These are phyloP conservation scores for Candida caryicola DNA, from an alignment of 805 yeast species.

Conservation along the genomic window DNA sequence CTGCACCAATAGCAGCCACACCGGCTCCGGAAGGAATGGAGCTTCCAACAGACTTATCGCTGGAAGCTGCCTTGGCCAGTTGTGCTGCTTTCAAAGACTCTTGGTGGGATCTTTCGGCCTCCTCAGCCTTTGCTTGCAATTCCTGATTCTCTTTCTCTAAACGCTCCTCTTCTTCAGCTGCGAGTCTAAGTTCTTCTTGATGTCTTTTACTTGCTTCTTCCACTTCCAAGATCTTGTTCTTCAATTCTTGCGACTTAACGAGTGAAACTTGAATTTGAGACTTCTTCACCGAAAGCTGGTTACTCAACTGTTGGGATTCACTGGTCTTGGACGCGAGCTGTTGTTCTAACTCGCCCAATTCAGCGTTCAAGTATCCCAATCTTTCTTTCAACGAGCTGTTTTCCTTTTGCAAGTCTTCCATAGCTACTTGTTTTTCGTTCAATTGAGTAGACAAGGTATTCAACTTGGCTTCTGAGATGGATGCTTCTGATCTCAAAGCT, in stretches of 20 bases:
- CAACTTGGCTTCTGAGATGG: constrained; percentile 74
- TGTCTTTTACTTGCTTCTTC: constrained; percentile 21
- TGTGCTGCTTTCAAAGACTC: not conserved
- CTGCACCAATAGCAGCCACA: constrained; percentile 5
- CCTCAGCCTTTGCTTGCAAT: constrained; percentile 2
- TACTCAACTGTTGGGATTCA: constrained; percentile 60
- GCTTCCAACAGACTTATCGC: not conserved
- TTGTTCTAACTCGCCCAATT: constrained; percentile 55
- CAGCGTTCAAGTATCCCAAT: constrained; percentile 64
- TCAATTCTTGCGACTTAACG: constrained; percentile 42
- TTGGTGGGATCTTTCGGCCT: not conserved
- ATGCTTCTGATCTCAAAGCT: constrained; percentile 64
- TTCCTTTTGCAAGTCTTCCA: constrained; percentile 67
- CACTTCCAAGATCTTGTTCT: constrained; percentile 24
- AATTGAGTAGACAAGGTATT: constrained; percentile 67
- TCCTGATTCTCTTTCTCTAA: constrained; percentile 6
- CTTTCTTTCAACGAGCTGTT: constrained; percentile 66
- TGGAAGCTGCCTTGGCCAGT: not conserved
- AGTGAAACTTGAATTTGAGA: constrained; percentile 70
- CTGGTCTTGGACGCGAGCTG: constrained; percentile 51
- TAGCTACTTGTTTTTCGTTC: constrained; percentile 54
- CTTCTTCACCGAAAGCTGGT: constrained; percentile 60
- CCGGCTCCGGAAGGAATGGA: not conserved
- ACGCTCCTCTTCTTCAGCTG: constrained; percentile 10
- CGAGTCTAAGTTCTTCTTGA: constrained; percentile 20